Percentiles rank a stretch among this genome's conserved stretches.
Evolutionary conservation across 1,139 yeast genomes (phyloP).

Genomic region (Groenewaldozyma auringiensis): DNA sequence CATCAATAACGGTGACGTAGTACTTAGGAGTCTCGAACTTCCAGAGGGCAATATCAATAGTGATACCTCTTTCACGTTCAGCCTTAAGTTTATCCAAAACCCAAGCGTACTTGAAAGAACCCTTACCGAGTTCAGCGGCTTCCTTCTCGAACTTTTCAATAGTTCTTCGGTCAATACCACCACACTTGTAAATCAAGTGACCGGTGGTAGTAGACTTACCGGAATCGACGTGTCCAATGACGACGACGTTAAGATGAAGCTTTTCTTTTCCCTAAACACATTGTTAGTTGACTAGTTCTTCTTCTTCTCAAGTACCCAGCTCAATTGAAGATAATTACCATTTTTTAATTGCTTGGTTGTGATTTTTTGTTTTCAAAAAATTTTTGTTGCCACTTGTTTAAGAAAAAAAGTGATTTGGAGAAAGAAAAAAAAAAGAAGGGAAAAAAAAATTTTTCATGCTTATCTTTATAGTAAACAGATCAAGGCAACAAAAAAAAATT

Average conservation of each 20-base stretch:
- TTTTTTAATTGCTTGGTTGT: background rate
- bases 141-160: slow-evolving; percentile 98
- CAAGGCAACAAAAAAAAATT: background rate
- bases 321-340: background rate
- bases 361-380: slow-evolving; percentile 3
- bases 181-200: slow-evolving; percentile 95
- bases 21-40: slow-evolving; percentile 93
- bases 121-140: slow-evolving; percentile 97
- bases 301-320: background rate
- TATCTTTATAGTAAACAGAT: background rate
- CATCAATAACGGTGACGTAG: slow-evolving; percentile 88
- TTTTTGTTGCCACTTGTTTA: background rate
- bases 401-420: background rate
- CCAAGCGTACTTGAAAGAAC: slow-evolving; percentile 99
- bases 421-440: background rate
- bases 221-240: slow-evolving; percentile 99
- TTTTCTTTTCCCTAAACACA: slow-evolving; percentile 70
- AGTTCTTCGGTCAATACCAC: slow-evolving; percentile 94
- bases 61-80: slow-evolving; percentile 97
- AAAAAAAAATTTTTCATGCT: background rate
- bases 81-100: slow-evolving; percentile 93
- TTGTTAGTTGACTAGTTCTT: slow-evolving; percentile 1
- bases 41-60: slow-evolving; percentile 91
- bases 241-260: slow-evolving; percentile 98
- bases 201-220: slow-evolving; percentile 98